These are phyloP conservation scores for Picea abies DNA, from an alignment of 83 land plant species.

Conservation along the genomic window DNA sequence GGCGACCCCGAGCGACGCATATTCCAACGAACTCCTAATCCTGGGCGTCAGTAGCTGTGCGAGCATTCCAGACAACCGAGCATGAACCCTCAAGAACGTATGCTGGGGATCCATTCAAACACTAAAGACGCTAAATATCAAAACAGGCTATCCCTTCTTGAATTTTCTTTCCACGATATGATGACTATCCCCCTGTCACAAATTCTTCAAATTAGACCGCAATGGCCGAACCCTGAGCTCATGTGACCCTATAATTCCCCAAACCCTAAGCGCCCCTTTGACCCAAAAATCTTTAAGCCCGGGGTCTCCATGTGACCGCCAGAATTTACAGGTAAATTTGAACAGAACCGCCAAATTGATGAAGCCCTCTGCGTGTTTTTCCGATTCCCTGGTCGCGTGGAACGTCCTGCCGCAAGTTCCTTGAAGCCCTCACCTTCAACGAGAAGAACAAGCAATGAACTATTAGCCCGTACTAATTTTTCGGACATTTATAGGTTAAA, in stretches of 20 bases:
- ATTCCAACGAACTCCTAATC: conserved; percentile 71
- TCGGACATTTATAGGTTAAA: neutral
- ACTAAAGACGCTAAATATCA: conserved; percentile 3
- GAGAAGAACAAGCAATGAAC: neutral
- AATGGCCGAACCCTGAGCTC: neutral
- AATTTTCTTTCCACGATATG: too few species aligned
- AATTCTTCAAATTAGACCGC: neutral
- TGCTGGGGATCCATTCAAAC: conserved; percentile 96
- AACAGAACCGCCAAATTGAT: neutral
- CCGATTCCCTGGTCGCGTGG: neutral
- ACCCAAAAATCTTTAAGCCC: neutral
- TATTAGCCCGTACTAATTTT: neutral
- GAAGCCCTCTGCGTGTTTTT: neutral
- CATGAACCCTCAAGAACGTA: conserved; percentile 93
- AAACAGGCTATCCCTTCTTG: neutral
- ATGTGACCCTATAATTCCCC: neutral
- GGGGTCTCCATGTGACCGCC: neutral
- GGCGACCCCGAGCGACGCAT: conserved; percentile 72
- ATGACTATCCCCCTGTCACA: neutral
- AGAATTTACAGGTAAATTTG: neutral
- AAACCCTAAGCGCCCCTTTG: neutral
- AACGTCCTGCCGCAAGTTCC: too few species aligned
- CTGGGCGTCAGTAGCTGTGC: conserved; percentile 75
- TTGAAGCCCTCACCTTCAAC: neutral
- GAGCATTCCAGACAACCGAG: conserved; percentile 85